These are phyloP conservation scores for Oryza meyeriana DNA, from an alignment of 176 grass and related monocot genomes.

Conservation along the genomic window DNA sequence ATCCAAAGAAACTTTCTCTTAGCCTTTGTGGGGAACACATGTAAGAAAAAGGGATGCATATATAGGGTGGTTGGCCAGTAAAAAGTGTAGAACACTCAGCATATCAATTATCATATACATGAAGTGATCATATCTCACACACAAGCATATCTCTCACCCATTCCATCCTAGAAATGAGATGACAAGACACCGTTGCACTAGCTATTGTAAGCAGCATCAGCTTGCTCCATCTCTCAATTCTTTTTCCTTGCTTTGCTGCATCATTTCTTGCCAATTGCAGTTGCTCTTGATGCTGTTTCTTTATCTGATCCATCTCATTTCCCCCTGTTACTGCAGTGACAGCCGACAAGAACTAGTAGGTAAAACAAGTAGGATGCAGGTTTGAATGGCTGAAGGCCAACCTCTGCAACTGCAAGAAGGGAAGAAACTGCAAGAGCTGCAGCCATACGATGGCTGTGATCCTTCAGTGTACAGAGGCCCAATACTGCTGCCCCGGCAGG, in stretches of 20 bases:
- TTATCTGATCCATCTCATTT: not conserved
- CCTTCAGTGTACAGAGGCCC: not conserved
- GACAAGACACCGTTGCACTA: constrained; percentile 37
- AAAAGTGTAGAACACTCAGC: constrained; percentile 22
- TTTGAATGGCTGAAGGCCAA: constrained; percentile 3
- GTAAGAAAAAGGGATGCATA: constrained; percentile 24
- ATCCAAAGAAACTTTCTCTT: constrained; percentile 4
- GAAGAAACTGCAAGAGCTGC: not conserved
- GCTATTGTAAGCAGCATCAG: constrained; percentile 28
- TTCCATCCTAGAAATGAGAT: constrained; percentile 28
- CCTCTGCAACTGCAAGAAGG: not conserved
- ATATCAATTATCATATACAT: constrained; percentile 6
- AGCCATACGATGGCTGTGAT: not conserved
- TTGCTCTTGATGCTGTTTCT: not conserved
- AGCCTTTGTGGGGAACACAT: constrained; percentile 25
- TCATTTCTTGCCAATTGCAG: not conserved
- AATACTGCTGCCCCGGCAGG: constrained; percentile 27
- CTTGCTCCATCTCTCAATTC: not conserved
- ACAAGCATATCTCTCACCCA: constrained; percentile 20
- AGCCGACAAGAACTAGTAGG: not conserved
- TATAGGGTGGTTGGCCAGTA: constrained; percentile 39
- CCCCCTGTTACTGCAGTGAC: not conserved
- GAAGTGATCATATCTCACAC: constrained; percentile 23
- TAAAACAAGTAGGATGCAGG: not conserved
- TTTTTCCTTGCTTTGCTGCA: not conserved